phyloP scores from a whole-genome alignment of 768 basidiomycete genomes.

The Pleurotus tuber-regium region DNA sequence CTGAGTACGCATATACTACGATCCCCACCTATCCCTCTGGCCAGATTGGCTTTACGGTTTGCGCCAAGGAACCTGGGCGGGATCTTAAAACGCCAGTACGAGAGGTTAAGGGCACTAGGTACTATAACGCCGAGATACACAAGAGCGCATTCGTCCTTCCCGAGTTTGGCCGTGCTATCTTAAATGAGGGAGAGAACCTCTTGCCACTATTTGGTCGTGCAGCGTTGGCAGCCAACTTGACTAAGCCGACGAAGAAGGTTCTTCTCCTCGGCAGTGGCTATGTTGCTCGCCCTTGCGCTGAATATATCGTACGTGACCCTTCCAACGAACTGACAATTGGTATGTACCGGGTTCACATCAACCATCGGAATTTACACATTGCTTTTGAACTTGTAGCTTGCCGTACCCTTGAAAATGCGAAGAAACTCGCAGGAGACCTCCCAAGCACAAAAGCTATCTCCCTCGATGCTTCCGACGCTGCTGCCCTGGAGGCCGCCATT shows the following conservation, averaged over 20 bases:
- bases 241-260: conserved; percentile 59
- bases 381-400: conserved; percentile 79
- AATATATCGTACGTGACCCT: conserved; percentile 83
- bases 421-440: conserved; percentile 66
- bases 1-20: conserved; percentile 92
- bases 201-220: conserved; percentile 74
- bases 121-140: conserved; percentile 87
- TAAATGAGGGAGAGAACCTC: conserved; percentile 72
- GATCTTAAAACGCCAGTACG: conserved; percentile 75
- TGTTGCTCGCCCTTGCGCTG: conserved; percentile 94
- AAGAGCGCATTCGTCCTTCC: conserved; percentile 83
- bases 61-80: conserved; percentile 71
- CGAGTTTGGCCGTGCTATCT: conserved; percentile 78
- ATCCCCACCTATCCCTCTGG: conserved; percentile 99
- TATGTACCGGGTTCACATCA: conserved; percentile 32
- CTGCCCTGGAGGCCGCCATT: conserved; percentile 76
- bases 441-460: conserved; percentile 71
- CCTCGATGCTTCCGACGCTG: conserved; percentile 73
- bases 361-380: not conserved
- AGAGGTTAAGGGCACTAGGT: conserved; percentile 65
- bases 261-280: conserved; percentile 93
- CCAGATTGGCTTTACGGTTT: conserved; percentile 93
- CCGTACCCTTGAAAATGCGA: conserved; percentile 77
- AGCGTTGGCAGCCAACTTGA: conserved; percentile 39
- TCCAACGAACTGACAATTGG: conserved; percentile 85